These are phyloP conservation scores for Xylariaceae sp. DNA, from an alignment of 2,329 filamentous ascomycete species.

Conservation along the genomic window DNA sequence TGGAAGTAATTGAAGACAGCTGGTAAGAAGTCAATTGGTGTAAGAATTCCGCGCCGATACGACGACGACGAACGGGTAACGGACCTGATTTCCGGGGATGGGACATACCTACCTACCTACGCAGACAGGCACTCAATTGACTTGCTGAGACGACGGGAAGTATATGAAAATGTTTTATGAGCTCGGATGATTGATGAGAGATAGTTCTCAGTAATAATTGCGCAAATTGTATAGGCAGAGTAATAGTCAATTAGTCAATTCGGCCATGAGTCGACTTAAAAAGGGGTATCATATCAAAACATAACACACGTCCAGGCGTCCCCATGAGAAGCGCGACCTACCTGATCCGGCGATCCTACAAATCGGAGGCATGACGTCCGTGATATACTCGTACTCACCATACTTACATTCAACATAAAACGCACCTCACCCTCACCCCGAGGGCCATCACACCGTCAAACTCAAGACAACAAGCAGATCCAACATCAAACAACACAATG, in stretches of 20 bases:
- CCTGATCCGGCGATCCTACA: background rate
- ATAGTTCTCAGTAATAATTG: too few species aligned
- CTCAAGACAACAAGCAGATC: too few species aligned
- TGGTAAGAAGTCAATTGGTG: background rate
- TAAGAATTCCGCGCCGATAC: background rate
- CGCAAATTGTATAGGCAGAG: too few species aligned
- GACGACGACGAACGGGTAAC: background rate
- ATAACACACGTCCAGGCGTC: background rate
- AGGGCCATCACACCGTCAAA: background rate
- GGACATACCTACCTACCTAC: background rate
- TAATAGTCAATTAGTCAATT: too few species aligned
- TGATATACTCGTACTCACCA: background rate
- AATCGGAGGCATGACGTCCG: background rate
- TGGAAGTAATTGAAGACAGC: too few species aligned
- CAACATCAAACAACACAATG: constrained; percentile 1
- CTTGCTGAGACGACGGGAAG: background rate
- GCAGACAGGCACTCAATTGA: background rate
- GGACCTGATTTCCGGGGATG: background rate
- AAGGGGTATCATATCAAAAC: background rate
- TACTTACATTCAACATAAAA: background rate
- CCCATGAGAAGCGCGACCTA: background rate
- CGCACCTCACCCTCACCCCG: background rate
- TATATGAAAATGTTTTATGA: too few species aligned
- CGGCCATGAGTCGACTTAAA: too few species aligned
- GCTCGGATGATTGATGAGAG: too few species aligned